Conservation (phyloP, 2,329 filamentous ascomycete species). For the Salinomyces thailandicus region DNA sequence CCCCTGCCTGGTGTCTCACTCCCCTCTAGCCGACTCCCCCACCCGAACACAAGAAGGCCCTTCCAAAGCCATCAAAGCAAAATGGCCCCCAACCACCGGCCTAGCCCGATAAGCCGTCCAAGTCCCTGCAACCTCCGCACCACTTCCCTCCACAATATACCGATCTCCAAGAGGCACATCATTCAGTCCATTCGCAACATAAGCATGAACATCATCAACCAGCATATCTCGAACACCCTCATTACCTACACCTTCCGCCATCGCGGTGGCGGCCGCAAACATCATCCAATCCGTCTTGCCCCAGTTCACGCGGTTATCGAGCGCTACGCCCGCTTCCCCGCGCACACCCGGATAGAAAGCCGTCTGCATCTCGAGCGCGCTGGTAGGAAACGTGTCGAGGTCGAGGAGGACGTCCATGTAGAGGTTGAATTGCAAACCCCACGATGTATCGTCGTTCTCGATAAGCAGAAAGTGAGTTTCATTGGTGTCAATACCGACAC, state of each 20-base stretch:
- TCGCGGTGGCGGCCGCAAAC: conserved; percentile 34
- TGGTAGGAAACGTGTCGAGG: conserved; percentile 37
- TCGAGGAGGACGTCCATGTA: conserved; percentile 38
- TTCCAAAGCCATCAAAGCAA: conserved; percentile 31
- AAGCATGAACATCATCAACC: conserved; percentile 33
- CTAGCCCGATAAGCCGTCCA: conserved; percentile 21
- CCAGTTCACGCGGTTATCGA: conserved; percentile 34
- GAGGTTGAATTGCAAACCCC: conserved; percentile 42
- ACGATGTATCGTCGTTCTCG: conserved; percentile 27
- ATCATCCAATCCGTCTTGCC: conserved; percentile 37
- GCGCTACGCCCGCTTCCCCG: conserved; percentile 38
- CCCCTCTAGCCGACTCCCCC: background rate
- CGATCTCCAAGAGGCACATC: conserved; percentile 36
- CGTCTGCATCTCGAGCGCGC: conserved; percentile 41
- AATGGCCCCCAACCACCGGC: conserved; percentile 35
- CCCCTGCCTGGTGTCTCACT: too few species aligned
- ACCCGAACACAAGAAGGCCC: conserved; percentile 4
- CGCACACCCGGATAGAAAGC: conserved; percentile 39
- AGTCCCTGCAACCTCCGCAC: conserved; percentile 23
- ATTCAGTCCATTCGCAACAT: conserved; percentile 34
- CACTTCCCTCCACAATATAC: conserved; percentile 28
- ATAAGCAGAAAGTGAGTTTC: conserved; percentile 37
- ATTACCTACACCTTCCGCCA: conserved; percentile 22
- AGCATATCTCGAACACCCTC: conserved; percentile 36
- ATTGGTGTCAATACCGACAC: conserved; percentile 30